These are phyloP conservation scores for Microcyclosporella mali DNA, from an alignment of 2,329 filamentous ascomycete species.

Conservation along the genomic window DNA sequence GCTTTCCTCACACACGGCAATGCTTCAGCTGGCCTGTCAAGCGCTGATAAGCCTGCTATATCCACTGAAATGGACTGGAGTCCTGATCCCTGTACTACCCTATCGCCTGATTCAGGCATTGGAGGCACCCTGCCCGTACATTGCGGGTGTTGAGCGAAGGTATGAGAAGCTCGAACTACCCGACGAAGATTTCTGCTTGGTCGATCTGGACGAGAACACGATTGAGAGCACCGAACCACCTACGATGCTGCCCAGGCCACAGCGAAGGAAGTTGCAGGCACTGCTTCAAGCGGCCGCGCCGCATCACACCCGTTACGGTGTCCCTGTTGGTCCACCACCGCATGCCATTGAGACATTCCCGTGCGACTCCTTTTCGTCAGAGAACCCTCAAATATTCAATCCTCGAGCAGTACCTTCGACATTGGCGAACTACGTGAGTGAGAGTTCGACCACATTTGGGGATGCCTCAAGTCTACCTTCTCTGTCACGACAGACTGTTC, in stretches of 20 bases:
- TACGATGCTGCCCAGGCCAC: conserved; percentile 75
- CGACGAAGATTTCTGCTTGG: conserved; percentile 90
- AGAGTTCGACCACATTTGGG: conserved; percentile 84
- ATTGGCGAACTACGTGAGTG: conserved; percentile 76
- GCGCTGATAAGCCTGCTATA: conserved; percentile 83
- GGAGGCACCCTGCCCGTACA: conserved; percentile 93
- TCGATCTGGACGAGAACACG: conserved; percentile 85
- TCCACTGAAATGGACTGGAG: conserved; percentile 85
- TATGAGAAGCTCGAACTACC: conserved; percentile 83
- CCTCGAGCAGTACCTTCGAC: conserved; percentile 63
- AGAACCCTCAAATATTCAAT: conserved; percentile 74
- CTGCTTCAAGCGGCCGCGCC: conserved; percentile 85
- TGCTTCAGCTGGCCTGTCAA: conserved; percentile 88
- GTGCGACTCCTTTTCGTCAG: conserved; percentile 80
- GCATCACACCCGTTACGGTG: conserved; percentile 79
- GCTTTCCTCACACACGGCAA: conserved; percentile 88
- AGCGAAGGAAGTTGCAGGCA: conserved; percentile 81
- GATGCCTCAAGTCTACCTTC: conserved; percentile 49
- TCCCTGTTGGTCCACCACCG: conserved; percentile 78
- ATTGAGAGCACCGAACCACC: conserved; percentile 79
- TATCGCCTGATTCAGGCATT: conserved; percentile 82
- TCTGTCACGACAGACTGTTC: conserved; percentile 58
- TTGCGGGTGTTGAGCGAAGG: conserved; percentile 87
- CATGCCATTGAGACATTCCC: conserved; percentile 93
- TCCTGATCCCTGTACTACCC: conserved; percentile 87